Evolutionary conservation across 345 rosid genomes (phyloP).

Genomic region (Euphorbia pulcherrima): DNA sequence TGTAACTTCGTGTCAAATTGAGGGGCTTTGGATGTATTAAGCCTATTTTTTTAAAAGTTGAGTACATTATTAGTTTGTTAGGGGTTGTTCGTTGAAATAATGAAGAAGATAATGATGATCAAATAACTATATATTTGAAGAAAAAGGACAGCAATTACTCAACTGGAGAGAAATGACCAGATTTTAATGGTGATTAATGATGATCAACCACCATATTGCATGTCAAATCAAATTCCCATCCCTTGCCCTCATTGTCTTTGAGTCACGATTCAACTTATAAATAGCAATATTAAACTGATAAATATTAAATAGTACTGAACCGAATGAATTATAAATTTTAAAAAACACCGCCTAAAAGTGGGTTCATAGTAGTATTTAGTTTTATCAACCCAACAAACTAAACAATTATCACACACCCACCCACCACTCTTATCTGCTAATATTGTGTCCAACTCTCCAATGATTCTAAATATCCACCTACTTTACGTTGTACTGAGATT

Average conservation of each 20-base stretch:
- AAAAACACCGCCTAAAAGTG: too few relatives aligned
- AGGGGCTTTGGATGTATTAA: too few relatives aligned
- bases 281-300: too few relatives aligned
- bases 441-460: not conserved
- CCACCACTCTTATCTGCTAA: not conserved
- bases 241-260: too few relatives aligned
- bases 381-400: not conserved
- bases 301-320: too few relatives aligned
- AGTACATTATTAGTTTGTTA: not conserved
- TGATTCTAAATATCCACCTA: not conserved
- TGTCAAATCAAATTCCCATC: not conserved
- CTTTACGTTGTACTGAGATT: not conserved
- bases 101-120: not conserved
- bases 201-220: conserved; percentile 1
- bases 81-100: not conserved
- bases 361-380: conserved; percentile 3
- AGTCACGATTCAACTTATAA: too few relatives aligned
- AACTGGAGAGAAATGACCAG: not conserved
- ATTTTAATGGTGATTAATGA: conserved; percentile 8
- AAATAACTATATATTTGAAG: not conserved
- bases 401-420: not conserved
- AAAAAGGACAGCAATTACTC: not conserved
- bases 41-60: not conserved
- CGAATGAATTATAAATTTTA: too few relatives aligned
- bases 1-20: too few relatives aligned